These are phyloP conservation scores for Pyrenochaeta sp. DNA, from an alignment of 2,329 filamentous ascomycete species.

Conservation along the genomic window DNA sequence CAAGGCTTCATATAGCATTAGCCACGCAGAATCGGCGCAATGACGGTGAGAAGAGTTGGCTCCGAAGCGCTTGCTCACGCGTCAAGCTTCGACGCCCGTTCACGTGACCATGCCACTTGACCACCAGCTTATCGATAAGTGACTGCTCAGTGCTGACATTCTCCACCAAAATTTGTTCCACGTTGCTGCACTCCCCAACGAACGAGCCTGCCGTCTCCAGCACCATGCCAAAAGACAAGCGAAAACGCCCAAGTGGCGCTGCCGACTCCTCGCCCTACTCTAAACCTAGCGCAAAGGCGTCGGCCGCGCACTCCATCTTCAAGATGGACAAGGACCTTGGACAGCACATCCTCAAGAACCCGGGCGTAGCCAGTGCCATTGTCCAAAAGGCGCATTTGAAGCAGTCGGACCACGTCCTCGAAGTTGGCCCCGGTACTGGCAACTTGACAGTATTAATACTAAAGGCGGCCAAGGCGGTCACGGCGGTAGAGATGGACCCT, in stretches of 20 bases:
- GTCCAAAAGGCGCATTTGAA: conserved; percentile 89
- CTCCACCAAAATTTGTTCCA: conserved; percentile 31
- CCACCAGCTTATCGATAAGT: conserved; percentile 31
- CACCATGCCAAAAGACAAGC: conserved; percentile 58
- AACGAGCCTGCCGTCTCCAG: conserved; percentile 2
- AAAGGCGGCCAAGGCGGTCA: conserved; percentile 82
- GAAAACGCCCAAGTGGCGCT: conserved; percentile 43
- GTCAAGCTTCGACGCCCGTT: conserved; percentile 22
- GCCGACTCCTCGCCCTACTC: conserved; percentile 55
- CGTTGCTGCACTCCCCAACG: not conserved
- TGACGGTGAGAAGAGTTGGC: too few species aligned
- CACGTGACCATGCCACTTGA: conserved; percentile 22
- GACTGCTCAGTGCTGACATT: too few species aligned
- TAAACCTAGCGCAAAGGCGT: conserved; percentile 57
- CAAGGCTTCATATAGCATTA: too few species aligned
- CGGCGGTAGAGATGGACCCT: conserved; percentile 92
- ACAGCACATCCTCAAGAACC: conserved; percentile 92
- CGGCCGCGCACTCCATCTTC: conserved; percentile 82
- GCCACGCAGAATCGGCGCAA: too few species aligned
- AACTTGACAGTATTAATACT: conserved; percentile 90
- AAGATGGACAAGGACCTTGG: conserved; percentile 95
- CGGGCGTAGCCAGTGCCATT: conserved; percentile 81
- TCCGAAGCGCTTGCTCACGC: conserved; percentile 1
- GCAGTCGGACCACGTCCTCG: conserved; percentile 85
- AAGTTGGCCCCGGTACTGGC: conserved; percentile 90